Base-by-base conservation (phyloP, 768 basidiomycete genomes). In the Tephrocybe sp. region DNA sequence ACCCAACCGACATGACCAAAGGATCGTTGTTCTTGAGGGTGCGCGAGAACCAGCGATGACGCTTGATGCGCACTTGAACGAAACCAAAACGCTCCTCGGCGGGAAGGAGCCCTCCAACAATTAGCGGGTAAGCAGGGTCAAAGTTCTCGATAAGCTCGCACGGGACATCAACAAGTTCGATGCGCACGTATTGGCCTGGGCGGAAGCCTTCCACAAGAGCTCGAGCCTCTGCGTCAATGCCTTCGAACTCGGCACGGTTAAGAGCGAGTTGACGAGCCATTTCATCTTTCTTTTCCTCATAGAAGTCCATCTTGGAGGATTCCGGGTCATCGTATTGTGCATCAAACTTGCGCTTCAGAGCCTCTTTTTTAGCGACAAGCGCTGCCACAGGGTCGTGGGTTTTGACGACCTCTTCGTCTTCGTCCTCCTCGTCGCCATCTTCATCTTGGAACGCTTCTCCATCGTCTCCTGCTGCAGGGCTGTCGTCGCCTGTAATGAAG, bases 21-120 rank as follows among this genome's bases (percentile, higher is more conserved):
- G 97, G 97, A 67, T 98, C 92, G 68, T 98, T 98, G 38, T 87
- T 97, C 76, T 99, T 99, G 55, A 98, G 80, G 2, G 92, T 95
- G 60, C 82, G 82, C 7, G 80, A 75, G 69, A 84, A 92, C 96
- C 96, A 98, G 45, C 97, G 80, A 67, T 99, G 97, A 47, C 95
- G 80, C 71, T 99, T 99, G 68, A 98, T 85, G 47, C 97, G 83
- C 26, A 95, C 94, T 67, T 98, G 95, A 16, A 98, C 77, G 70
- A 86, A 96, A 1, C 94, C 95, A 62, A 97, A 93, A 18, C 86
- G 80, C 68, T 95, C 91, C 69, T 99, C 97, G 0, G 91, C 82
- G 0, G 90, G 78, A 4, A 95, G 78, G 6, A 98, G 78, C 1
- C 96, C 97, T 12, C 97, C 97, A 44, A 98, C 80, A 55, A 99